Conservation (phyloP, 2,329 filamentous ascomycete genomes). For the Calonectria ilicicola region DNA sequence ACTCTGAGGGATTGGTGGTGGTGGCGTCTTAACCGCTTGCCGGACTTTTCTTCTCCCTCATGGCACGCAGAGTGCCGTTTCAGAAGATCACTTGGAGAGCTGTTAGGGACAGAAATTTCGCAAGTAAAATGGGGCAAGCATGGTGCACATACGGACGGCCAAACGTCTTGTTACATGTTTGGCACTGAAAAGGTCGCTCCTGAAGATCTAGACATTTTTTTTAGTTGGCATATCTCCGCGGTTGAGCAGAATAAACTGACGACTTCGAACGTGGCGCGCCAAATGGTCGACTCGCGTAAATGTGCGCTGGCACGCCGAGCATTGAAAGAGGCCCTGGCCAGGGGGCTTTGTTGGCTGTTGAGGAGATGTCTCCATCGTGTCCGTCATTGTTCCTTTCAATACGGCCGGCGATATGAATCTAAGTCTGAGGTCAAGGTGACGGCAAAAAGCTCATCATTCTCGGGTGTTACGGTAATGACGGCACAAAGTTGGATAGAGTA, state of each 20-base stretch:
- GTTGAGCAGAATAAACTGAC: conserved; percentile 3
- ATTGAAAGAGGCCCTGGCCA: conserved; percentile 27
- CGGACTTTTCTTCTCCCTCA: conserved; percentile 20
- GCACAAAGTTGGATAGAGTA: not conserved
- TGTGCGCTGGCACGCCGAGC: conserved; percentile 30
- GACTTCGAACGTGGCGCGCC: conserved; percentile 31
- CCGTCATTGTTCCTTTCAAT: not conserved
- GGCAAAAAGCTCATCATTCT: not conserved
- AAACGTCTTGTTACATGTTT: conserved; percentile 33
- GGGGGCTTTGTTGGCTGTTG: conserved; percentile 9
- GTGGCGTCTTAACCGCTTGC: conserved; percentile 26
- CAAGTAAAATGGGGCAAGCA: not conserved
- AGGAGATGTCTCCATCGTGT: conserved; percentile 17
- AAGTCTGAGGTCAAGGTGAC: not conserved
- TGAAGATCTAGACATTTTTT: conserved; percentile 22
- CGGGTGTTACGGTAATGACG: not conserved
- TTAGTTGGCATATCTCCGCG: not conserved
- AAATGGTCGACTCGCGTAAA: conserved; percentile 33
- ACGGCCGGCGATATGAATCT: not conserved
- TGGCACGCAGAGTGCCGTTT: conserved; percentile 29
- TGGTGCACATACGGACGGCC: conserved; percentile 52
- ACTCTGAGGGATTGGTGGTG: conserved; percentile 22
- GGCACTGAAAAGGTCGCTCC: conserved; percentile 36
- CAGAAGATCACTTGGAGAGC: conserved; percentile 21
- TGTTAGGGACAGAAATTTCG: conserved; percentile 6